A percentile compares a stretch with the other conserved stretches of the same genome.
These are phyloP conservation scores for Coniella lustricola DNA, from an alignment of 2,329 filamentous ascomycete genomes.

Conservation along the genomic window DNA sequence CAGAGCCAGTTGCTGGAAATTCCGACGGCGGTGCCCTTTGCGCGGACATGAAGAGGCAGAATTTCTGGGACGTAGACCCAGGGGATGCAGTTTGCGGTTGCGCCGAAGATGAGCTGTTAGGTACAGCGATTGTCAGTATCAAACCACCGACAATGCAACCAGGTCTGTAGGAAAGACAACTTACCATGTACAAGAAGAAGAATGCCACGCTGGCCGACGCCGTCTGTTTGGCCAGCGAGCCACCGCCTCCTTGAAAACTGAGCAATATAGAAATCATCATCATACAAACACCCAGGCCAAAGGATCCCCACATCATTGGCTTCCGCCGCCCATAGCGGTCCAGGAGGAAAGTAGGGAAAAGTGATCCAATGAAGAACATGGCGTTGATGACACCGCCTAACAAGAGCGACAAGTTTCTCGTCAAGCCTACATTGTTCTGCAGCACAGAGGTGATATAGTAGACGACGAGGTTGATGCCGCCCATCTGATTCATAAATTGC, in stretches of 20 bases:
- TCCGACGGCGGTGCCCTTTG: constrained; percentile 27
- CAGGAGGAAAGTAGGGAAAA: constrained; percentile 34
- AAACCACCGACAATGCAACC: too few species aligned
- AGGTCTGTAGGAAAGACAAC: too few species aligned
- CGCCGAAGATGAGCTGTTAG: constrained; percentile 20
- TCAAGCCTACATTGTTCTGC: constrained; percentile 30
- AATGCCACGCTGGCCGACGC: constrained; percentile 27
- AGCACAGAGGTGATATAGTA: constrained; percentile 33
- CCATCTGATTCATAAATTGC: constrained; percentile 24
- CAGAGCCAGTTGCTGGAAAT: constrained; percentile 30
- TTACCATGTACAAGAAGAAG: constrained; percentile 27
- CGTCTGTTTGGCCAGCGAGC: constrained; percentile 16
- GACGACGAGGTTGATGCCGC: constrained; percentile 22
- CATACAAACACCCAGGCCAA: constrained; percentile 36
- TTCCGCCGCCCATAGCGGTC: constrained; percentile 34
- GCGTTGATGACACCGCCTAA: constrained; percentile 39
- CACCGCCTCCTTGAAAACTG: constrained; percentile 25
- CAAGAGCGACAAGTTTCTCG: constrained; percentile 43
- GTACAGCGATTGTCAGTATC: too few species aligned
- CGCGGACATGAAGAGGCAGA: constrained; percentile 26
- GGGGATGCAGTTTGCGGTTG: constrained; percentile 27
- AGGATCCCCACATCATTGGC: constrained; percentile 32
- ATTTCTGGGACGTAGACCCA: constrained; percentile 33
- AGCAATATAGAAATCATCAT: constrained; percentile 31
- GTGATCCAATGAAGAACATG: constrained; percentile 32